Base-by-base conservation (phyloP, 2,329 filamentous ascomycete genomes). In the Anthostomella pinea region DNA sequence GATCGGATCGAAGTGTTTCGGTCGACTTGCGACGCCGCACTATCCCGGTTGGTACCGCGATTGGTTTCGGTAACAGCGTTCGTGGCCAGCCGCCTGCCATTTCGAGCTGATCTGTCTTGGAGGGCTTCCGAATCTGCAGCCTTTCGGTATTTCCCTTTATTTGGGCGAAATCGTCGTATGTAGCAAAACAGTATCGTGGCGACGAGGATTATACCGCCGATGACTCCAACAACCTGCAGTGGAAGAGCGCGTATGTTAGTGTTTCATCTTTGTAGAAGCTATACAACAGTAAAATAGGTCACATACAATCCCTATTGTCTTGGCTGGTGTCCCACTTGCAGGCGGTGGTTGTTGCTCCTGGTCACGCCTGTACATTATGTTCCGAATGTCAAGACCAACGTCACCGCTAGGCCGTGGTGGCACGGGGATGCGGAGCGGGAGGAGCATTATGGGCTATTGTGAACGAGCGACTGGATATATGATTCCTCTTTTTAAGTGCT, bases 1-100 rank as follows among this genome's bases (percentile, higher is more conserved):
- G 88, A 95, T 37, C 91, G 83, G 29, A 97, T 74, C 7, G 87
- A 94, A 1, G 87, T 89, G 53, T 91, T 85, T 20, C 91, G 79
- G 57, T 91, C 86, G 9, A 95, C 79, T 1, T 59, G 64, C 41
- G 60, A 62, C 7, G 48, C 52, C 22, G 59, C 36, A 49, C 56
- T 49, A 39, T 52, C 46, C 28, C 30, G 35, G 30, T 46, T 48
- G 9, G 32, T 26, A 18, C 49, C 39, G 22, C 46, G 35, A 4
- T 53, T 51, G 3, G 54, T 45, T 21, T 57, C 56, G 11, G 49
- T 48, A 37, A 56, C 56, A 9, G 57, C 43, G 11, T 45, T 43
- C 18, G 30, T 32, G n/a, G n/a, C n/a, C n/a, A n/a, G n/a, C n/a
- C 35, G 30, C 19, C 35, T 20, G 8, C 35, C 30, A 25, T 41